A percentile compares a stretch with the other conserved stretches of the same genome.
Conservation (phyloP, 495 filamentous ascomycete genomes). For the Neurospora terricola region DNA sequence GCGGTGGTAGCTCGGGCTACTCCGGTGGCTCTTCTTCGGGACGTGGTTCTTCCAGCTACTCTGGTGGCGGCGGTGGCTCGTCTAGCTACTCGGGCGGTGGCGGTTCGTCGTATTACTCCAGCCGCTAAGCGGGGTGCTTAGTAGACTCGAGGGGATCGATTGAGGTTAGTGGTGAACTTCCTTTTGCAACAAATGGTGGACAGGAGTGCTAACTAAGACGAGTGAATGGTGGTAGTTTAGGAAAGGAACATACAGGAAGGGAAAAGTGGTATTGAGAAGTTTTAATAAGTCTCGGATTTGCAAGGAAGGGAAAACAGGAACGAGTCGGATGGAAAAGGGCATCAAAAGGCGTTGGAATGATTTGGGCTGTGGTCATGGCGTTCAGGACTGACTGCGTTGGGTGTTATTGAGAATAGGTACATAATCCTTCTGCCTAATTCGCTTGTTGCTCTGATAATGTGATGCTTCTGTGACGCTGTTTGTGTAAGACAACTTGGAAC, state of each 20-base stretch:
- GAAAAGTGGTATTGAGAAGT: not conserved
- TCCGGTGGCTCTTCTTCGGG: not conserved
- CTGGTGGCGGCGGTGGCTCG: not conserved
- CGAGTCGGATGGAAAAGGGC: not conserved
- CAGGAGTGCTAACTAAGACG: not conserved
- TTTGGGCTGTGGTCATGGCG: not conserved
- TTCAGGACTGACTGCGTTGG: not conserved
- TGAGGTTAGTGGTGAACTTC: not conserved
- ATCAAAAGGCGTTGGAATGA: not conserved
- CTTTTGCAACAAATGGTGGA: not conserved
- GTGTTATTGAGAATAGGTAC: not conserved
- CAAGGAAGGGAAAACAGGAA: not conserved
- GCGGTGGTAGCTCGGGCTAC: not conserved
- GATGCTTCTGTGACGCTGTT: not conserved
- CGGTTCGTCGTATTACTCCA: not conserved
- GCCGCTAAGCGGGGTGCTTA: not conserved
- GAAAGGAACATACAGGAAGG: not conserved
- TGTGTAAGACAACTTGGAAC: not conserved
- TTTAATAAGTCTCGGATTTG: not conserved
- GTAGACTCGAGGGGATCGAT: not conserved
- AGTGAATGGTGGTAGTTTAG: not conserved
- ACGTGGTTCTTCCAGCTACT: not conserved
- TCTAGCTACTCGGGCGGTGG: not conserved
- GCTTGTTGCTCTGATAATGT: not conserved
- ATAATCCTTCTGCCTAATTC: not conserved